phyloP scores from a whole-genome alignment of 306 rosid genomes.

The Begonia loranthoides region DNA sequence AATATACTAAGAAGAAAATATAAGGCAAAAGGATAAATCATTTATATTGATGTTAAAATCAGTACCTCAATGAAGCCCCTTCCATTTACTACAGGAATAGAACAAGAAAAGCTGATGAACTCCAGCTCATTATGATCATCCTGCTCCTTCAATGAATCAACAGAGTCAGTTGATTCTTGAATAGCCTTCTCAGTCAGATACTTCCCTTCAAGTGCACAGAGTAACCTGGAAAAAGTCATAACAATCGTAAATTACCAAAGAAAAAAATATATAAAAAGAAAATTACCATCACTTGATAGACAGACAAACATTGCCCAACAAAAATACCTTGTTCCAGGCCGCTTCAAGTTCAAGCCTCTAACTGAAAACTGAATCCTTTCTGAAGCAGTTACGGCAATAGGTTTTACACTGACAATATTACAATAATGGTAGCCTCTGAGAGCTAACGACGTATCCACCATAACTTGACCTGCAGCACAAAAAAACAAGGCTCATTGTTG shows the following conservation, averaged over 20 bases:
- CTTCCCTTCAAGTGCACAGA: constrained; percentile 79
- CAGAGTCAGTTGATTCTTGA: constrained; percentile 37
- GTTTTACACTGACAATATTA: constrained; percentile 56
- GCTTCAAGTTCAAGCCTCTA: constrained; percentile 59
- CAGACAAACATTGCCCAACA: no score
- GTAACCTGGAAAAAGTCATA: constrained; percentile 39
- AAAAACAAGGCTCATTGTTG: not conserved
- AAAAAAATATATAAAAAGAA: no score
- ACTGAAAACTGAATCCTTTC: constrained; percentile 46
- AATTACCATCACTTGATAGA: no score
- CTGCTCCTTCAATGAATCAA: constrained; percentile 23
- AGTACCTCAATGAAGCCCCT: constrained; percentile 83
- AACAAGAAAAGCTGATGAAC: constrained; percentile 49
- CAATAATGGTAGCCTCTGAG: constrained; percentile 32
- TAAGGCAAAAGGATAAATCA: no score
- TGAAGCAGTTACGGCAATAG: constrained; percentile 64
- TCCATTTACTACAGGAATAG: constrained; percentile 47
- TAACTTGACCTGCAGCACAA: constrained; percentile 58
- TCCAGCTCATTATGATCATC: constrained; percentile 29
- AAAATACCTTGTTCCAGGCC: constrained; percentile 46
- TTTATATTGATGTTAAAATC: no score
- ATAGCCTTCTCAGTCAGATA: constrained; percentile 50
- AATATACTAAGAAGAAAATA: no score
- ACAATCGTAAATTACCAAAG: no score
- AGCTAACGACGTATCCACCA: constrained; percentile 52